Base-by-base conservation (phyloP, 495 filamentous ascomycete genomes). In the Parachaetomium inaequale region DNA sequence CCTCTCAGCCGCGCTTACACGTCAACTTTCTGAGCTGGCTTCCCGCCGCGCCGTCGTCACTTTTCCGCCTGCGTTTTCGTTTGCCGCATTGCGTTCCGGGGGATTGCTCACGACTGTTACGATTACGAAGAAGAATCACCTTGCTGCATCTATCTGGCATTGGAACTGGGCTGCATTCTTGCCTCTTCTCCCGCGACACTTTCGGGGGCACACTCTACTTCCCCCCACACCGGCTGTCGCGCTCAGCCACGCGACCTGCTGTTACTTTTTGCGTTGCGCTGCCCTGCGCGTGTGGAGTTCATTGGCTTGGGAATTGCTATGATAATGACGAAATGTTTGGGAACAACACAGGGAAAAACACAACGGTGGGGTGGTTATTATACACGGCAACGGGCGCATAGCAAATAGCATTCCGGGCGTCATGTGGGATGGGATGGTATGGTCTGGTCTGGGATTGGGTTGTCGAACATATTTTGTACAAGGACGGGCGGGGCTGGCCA, bases 1-100 rank as follows among this genome's bases (percentile, higher is more conserved):
- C 36, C 45, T 23, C 64, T 80, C 23, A 70, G 72, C 60, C 79
- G 77, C 59, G 76, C 72, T 55, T 76, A 75, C 58, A 75, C 75
- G 40, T 78, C 72, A 23, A 66, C 66, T 31, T 82, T 80, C 63
- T 82, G 72, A 72, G 61, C 55, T 63, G 62, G 59, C 46, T 32
- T 31, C 2, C 25, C 4, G 12, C 4, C 47, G 25, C 25, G 25
- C 25, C 14, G 17, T 6, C 47, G 1, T 31, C n/a, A 7, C 19
- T 31, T 51, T 15, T 12, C n/a, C 15, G 34, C 23, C 53, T 42
- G 34, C 34, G n/a, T 28, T 55, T 25, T 14, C n/a, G 21, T 55
- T 45, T 56, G n/a, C 25, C 17, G 19, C 54, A 43, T 29, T 15
- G 23, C 17, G 4, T n/a, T 45, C 26, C 25, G 19, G 31, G 26